phyloP scores from a whole-genome alignment of 148 eudicot species.

The Simmondsia chinensis region DNA sequence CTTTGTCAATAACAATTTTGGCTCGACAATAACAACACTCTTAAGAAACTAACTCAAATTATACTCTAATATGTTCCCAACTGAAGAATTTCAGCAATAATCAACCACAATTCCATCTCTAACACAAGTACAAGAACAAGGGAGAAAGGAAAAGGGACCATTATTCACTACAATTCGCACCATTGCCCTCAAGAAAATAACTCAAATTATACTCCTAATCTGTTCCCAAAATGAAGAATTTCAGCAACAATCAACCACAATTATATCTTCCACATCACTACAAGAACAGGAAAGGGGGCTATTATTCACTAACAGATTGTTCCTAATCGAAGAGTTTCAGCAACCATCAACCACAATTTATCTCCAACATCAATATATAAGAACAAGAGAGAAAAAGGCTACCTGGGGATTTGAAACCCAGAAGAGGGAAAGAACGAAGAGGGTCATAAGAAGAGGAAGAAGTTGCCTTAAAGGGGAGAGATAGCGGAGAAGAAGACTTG shows the following conservation, averaged over 20 bases:
- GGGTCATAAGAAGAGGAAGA: neutral
- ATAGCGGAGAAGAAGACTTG: neutral
- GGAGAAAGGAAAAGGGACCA: no score
- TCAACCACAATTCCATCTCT: no score
- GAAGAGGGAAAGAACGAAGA: slow-evolving; percentile 1
- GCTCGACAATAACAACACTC: no score
- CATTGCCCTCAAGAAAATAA: no score
- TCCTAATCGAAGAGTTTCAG: neutral
- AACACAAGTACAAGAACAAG: no score
- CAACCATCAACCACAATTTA: neutral
- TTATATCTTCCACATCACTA: no score
- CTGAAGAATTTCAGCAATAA: neutral
- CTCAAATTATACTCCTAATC: no score
- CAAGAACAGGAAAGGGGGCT: no score
- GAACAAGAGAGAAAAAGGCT: slow-evolving; percentile 1
- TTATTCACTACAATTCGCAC: no score
- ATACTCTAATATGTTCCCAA: no score
- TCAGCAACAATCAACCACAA: neutral
- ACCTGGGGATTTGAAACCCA: slow-evolving; percentile 22
- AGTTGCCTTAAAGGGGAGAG: neutral
- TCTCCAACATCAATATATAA: neutral
- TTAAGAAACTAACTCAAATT: no score
- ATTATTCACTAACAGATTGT: neutral
- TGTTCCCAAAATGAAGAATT: neutral
- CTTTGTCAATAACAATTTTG: no score